phyloP scores from a whole-genome alignment of 192 early-diverging fungal genomes.

The Backusella parvicylindrica region DNA sequence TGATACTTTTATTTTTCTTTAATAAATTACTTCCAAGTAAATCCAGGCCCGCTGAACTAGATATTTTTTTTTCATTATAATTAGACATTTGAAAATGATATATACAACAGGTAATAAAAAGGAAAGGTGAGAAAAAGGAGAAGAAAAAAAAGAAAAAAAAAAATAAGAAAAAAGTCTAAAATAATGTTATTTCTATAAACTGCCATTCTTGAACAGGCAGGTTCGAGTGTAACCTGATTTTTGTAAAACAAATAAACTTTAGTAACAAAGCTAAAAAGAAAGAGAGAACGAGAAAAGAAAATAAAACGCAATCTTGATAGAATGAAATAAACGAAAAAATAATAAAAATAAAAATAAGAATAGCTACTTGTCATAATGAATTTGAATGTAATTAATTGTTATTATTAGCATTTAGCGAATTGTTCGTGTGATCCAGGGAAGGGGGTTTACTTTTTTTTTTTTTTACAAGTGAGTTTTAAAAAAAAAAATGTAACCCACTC shows the following conservation, averaged over 20 bases:
- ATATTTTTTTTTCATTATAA: neutral
- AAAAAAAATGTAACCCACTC: neutral
- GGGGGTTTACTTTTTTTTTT: too few species aligned
- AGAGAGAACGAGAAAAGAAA: too few species aligned
- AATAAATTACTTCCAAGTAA: neutral
- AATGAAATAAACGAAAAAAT: too few species aligned
- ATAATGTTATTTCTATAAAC: neutral
- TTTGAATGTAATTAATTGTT: neutral
- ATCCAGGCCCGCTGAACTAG: conserved; percentile 3
- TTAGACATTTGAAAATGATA: neutral
- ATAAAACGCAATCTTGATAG: too few species aligned
- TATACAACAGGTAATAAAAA: neutral
- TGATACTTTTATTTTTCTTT: conserved; percentile 9
- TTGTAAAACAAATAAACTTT: neutral
- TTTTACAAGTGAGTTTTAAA: neutral
- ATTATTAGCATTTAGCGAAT: neutral
- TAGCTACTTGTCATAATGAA: neutral
- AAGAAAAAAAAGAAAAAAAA: neutral
- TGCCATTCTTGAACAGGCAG: neutral
- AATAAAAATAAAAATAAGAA: too few species aligned
- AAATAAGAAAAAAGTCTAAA: neutral
- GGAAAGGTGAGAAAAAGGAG: neutral
- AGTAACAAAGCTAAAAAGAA: neutral
- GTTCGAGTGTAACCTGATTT: neutral
- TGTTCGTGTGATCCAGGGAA: neutral